Evolutionary conservation across 345 rosid genomes (phyloP).

Genomic region (Conringia planisiliqua): DNA sequence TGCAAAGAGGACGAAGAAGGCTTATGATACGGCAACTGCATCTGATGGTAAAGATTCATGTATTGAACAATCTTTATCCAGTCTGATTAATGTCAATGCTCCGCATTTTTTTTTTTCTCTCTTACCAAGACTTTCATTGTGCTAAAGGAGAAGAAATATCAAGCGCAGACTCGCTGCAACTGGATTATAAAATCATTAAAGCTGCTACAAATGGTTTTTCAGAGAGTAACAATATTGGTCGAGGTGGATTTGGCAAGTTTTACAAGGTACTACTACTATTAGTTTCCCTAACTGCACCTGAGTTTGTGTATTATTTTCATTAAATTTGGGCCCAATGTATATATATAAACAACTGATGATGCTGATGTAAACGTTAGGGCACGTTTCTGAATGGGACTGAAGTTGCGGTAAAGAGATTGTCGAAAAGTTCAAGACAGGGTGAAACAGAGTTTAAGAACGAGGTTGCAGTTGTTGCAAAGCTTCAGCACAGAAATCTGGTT

Average conservation of each 20-base stretch:
- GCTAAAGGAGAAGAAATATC: constrained; percentile 34
- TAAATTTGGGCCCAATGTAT: not conserved
- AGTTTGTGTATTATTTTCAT: not conserved
- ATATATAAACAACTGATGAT: not conserved
- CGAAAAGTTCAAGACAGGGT: constrained; percentile 28
- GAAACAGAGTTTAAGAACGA: constrained; percentile 28
- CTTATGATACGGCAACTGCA: not conserved
- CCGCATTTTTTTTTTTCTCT: not conserved
- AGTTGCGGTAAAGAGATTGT: constrained; percentile 28
- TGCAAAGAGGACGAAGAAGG: not conserved
- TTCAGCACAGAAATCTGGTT: constrained; percentile 27
- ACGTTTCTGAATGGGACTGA: constrained; percentile 9
- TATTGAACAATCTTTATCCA: not conserved
- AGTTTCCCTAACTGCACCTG: not conserved
- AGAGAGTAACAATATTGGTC: constrained; percentile 47
- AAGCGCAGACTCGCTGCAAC: constrained; percentile 42
- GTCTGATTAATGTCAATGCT: not conserved
- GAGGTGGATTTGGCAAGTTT: constrained; percentile 69
- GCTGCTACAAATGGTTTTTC: constrained; percentile 51
- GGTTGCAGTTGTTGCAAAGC: constrained; percentile 31
- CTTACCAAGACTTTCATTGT: not conserved
- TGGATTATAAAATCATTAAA: constrained; percentile 37
- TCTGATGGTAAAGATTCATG: constrained; percentile 32
- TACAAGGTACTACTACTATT: constrained; percentile 40
- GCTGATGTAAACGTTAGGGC: constrained; percentile 8